Base-by-base conservation (phyloP, 257 asterid species). In the Plectranthus barbatus region DNA sequence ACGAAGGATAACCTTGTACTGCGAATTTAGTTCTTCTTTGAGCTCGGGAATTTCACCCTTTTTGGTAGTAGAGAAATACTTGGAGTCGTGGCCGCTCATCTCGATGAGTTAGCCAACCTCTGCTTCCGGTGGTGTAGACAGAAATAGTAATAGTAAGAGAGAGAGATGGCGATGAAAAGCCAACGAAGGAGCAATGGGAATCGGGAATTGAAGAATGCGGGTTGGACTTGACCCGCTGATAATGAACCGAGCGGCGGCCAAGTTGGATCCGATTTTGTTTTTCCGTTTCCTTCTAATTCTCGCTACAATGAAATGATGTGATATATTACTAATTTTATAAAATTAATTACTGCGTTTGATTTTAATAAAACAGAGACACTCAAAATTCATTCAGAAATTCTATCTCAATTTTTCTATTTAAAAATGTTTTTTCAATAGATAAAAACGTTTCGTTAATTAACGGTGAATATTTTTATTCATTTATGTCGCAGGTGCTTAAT, bases 41-140 rank as follows among this genome's bases (percentile, higher is more conserved):
- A 93, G 99, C 84, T 93, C 99, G 21, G 99, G 99, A 62, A 93
- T 93, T 83, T 93, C 99, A 6, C 99, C 97, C 84, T 93, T 93
- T 74, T 93, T 93, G 67, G 97, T 93, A 70, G 97, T 93, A 72
- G 99, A 93, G 85, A 93, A 93, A 74, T 90, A 93, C 67, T 90
- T 93, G 45, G 99, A 93, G 72, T 93, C 95, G 83, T 87, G 99
- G 8, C 99, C 99, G 79, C 99, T 93, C 97, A 93, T 93, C 72
- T 70, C 68, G 73, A 67, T n/a, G 59, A 47, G 61, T 34, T 12
- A 56, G 53, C 40, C 23, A 62, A 51, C 60, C 64, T 64, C 67
- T 61, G 60, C 46, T 57, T 37, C 80, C 65, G 73, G 68, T 63
- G 63, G 66, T 48, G 72, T 40, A 41, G 31, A 67, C 60, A 9